Percentiles rank a stretch among this genome's conserved stretches.
phyloP scores from a whole-genome alignment of 2,329 filamentous ascomycete species.

The Hypoxylon sp. region DNA sequence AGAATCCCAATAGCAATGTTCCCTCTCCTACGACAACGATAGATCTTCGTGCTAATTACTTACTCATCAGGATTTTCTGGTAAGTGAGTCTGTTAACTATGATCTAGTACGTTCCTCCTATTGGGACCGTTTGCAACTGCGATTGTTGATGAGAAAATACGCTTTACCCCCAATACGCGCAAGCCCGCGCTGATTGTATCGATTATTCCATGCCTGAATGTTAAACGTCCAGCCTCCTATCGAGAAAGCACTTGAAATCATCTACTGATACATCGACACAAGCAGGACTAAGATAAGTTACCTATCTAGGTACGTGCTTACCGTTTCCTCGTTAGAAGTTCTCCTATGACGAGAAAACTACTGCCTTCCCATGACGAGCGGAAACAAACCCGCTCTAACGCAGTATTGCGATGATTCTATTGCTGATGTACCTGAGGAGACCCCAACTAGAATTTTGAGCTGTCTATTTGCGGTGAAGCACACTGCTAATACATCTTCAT shows the following conservation, averaged over 20 bases:
- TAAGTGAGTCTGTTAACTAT: too few species aligned
- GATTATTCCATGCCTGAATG: not conserved
- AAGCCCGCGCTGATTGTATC: not conserved
- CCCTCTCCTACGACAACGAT: not conserved
- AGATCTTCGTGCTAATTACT: not conserved
- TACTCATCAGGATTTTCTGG: too few species aligned
- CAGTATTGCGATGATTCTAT: slow-evolving; percentile 10
- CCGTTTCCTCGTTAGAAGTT: not conserved
- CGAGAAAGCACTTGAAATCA: not conserved
- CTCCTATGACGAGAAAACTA: slow-evolving; percentile 15
- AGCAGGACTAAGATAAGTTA: too few species aligned
- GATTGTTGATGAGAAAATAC: too few species aligned
- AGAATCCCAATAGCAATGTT: too few species aligned
- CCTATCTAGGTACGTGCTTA: too few species aligned
- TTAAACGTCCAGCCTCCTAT: not conserved
- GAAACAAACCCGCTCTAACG: not conserved
- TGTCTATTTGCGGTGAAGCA: not conserved
- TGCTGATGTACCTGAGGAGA: slow-evolving; percentile 29
- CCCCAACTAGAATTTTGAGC: not conserved
- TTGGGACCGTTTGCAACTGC: not conserved
- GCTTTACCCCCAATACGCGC: not conserved
- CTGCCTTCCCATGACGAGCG: slow-evolving; percentile 4
- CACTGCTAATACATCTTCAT: not conserved
- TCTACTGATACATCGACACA: not conserved
- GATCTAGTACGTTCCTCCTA: not conserved